Conservation (phyloP, 2,329 filamentous ascomycete species). For the Nannizziopsis barbatae region DNA sequence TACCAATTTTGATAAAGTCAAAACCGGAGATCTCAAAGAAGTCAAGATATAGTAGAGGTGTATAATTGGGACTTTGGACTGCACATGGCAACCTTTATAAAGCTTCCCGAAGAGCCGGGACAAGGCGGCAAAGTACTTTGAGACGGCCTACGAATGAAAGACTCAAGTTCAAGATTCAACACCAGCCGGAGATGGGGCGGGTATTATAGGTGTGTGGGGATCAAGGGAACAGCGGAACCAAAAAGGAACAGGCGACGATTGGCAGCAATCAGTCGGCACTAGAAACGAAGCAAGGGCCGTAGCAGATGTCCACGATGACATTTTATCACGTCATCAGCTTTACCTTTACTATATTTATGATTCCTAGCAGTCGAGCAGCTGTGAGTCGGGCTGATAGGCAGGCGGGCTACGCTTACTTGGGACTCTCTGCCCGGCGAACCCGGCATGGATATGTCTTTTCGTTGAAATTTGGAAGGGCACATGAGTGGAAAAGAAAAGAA, state of each 20-base stretch:
- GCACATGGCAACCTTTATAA: slow-evolving; percentile 18
- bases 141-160: slow-evolving; percentile 2
- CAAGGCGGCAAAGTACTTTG: slow-evolving; percentile 13
- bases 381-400: slow-evolving; percentile 7
- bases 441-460: not conserved
- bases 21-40: slow-evolving; percentile 2
- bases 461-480: not conserved
- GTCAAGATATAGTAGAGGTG: slow-evolving; percentile 3
- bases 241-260: slow-evolving; percentile 6
- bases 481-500: not conserved
- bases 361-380: slow-evolving; percentile 1
- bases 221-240: slow-evolving; percentile 6
- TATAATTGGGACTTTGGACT: slow-evolving; percentile 2
- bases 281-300: not conserved
- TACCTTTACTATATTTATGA: not conserved
- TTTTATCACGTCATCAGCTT: slow-evolving; percentile 7
- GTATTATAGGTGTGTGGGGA: slow-evolving; percentile 7
- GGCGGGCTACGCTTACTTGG: not conserved
- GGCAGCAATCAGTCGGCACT: slow-evolving; percentile 4
- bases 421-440: not conserved
- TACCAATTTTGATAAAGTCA: slow-evolving; percentile 1
- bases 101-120: slow-evolving; percentile 18
- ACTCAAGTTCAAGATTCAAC: slow-evolving; percentile 2
- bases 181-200: slow-evolving; percentile 4
- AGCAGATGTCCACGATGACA: slow-evolving; percentile 4